Evolutionary conservation across 352 stramenopile genomes (phyloP).

Genomic region (Phytophthora litchii): DNA sequence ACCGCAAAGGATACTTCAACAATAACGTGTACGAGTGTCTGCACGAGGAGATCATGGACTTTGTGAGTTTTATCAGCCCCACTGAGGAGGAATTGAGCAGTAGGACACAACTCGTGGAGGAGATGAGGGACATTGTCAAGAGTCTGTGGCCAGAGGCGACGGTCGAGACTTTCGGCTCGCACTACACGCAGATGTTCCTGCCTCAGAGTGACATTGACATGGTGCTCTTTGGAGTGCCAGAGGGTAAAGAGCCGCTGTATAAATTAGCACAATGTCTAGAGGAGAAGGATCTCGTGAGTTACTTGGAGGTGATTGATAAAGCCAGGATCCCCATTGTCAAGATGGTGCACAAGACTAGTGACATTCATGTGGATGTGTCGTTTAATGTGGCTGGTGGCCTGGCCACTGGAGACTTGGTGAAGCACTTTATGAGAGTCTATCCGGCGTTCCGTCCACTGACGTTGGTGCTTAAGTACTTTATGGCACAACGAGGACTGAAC

Average conservation of each 20-base stretch:
- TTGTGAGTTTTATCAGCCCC: slow-evolving; percentile 92
- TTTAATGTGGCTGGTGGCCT: slow-evolving; percentile 90
- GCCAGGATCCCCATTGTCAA: slow-evolving; percentile 97
- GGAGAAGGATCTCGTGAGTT: slow-evolving; percentile 80
- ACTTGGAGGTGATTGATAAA: slow-evolving; percentile 95
- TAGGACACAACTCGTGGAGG: slow-evolving; percentile 70
- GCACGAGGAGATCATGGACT: slow-evolving; percentile 97
- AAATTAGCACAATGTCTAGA: slow-evolving; percentile 59
- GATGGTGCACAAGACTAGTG: slow-evolving; percentile 90
- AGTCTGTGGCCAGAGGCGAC: slow-evolving; percentile 62
- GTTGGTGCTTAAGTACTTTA: slow-evolving; percentile 96
- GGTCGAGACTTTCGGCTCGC: slow-evolving; percentile 92
- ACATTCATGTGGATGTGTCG: slow-evolving; percentile 93
- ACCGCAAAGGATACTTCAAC: slow-evolving; percentile 60
- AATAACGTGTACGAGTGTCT: slow-evolving; percentile 87
- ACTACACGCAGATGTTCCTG: slow-evolving; percentile 92
- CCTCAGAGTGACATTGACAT: slow-evolving; percentile 95
- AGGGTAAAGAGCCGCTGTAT: slow-evolving; percentile 60
- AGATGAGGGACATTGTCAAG: slow-evolving; percentile 73
- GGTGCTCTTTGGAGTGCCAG: slow-evolving; percentile 82
- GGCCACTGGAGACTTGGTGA: slow-evolving; percentile 88
- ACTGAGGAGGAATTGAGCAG: slow-evolving; percentile 73
- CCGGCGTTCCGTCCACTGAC: slow-evolving; percentile 92
- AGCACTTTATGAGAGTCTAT: slow-evolving; percentile 91
- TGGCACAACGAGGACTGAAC: slow-evolving; percentile 92